A percentile compares a stretch with the other conserved stretches of the same genome.
Evolutionary conservation across 306 rosid species (phyloP).

Genomic region (Glycine tomentella): DNA sequence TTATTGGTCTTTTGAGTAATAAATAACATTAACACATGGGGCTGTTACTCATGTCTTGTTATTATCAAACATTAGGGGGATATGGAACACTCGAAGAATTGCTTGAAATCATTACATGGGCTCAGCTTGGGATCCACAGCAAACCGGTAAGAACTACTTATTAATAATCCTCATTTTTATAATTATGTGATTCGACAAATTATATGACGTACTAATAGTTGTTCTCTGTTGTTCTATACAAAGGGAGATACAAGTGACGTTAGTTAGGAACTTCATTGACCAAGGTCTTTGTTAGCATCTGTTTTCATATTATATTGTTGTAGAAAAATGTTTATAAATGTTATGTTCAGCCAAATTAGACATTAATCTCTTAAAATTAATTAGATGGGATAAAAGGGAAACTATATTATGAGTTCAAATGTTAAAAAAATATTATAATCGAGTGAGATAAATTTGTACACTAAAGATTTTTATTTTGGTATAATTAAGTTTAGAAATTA

Average conservation of each 20-base stretch:
- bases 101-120: constrained; percentile 99
- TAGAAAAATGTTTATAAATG: not conserved
- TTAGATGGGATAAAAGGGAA: no score
- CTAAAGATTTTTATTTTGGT: no score
- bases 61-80: constrained; percentile 66
- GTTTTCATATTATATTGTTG: not conserved
- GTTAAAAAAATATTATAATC: no score
- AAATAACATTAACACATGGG: not conserved
- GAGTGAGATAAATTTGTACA: no score
- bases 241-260: constrained; percentile 33
- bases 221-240: not conserved
- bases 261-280: constrained; percentile 41
- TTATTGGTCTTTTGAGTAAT: not conserved
- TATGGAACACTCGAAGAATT: constrained; percentile 98
- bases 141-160: constrained; percentile 74
- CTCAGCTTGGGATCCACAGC: constrained; percentile 97
- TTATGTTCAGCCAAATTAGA: not conserved
- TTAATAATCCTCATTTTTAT: not conserved
- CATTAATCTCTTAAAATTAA: not conserved
- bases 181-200: constrained; percentile 23
- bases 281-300: constrained; percentile 21
- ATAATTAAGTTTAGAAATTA: not conserved
- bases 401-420: no score
- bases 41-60: constrained; percentile 32
- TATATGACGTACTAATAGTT: not conserved